A percentile compares a stretch with the other conserved stretches of the same genome.
Conservation (phyloP, 78 protist genomes). For the Dictyostelium intermedium region DNA sequence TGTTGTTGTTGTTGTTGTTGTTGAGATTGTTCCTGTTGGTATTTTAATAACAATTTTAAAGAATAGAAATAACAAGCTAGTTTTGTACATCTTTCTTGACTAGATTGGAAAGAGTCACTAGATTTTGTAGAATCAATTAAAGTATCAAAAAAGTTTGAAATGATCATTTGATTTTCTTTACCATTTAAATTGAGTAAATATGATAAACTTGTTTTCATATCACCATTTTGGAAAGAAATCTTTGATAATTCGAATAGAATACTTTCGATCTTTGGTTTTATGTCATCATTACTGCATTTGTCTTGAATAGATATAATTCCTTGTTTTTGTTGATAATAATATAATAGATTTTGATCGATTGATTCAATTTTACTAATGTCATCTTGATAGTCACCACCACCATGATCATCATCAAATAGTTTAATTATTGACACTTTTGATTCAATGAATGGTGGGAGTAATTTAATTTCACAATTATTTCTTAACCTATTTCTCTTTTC, state of each 20-base stretch:
- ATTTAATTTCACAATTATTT: neutral
- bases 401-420: neutral
- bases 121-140: neutral
- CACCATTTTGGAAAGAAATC: conserved; percentile 24
- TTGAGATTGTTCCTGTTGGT: neutral
- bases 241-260: conserved; percentile 11
- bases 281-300: neutral
- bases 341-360: conserved; percentile 1
- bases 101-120: neutral
- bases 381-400: neutral
- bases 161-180: neutral
- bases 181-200: neutral
- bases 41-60: neutral
- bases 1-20: neutral
- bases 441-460: conserved; percentile 60
- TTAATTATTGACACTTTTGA: neutral
- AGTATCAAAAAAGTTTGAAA: neutral
- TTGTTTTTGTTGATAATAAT: neutral
- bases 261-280: neutral
- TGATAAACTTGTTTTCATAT: neutral
- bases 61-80: conserved; percentile 65
- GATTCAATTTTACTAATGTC: neutral
- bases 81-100: conserved; percentile 38
- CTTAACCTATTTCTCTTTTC: neutral
- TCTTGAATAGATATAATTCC: neutral